Conservation (phyloP, 305 asterid genomes). For the Fraxinus floribunda region DNA sequence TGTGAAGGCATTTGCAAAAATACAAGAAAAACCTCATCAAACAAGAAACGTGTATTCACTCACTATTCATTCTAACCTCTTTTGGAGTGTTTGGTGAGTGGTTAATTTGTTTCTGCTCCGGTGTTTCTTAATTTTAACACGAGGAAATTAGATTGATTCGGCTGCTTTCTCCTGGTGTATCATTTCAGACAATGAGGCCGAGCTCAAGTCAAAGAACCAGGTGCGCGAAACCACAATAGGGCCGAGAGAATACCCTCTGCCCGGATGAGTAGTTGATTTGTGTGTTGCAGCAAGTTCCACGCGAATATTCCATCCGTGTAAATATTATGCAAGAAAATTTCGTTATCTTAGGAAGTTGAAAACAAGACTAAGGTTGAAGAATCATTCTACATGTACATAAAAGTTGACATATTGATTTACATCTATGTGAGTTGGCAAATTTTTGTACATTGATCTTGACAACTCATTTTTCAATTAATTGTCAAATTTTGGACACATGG, state of each 20-base stretch:
- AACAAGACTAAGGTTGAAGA: too few species aligned
- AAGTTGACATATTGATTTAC: too few species aligned
- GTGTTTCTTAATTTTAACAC: background rate
- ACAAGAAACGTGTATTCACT: background rate
- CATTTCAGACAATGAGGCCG: conserved; percentile 26
- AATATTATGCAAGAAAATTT: background rate
- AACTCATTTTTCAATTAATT: too few species aligned
- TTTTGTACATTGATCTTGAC: too few species aligned
- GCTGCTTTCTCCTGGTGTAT: background rate
- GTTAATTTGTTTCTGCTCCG: background rate
- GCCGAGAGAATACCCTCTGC: conserved; percentile 24
- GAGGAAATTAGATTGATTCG: background rate
- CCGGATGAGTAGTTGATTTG: background rate
- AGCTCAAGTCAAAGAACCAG: conserved; percentile 37
- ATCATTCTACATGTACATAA: too few species aligned
- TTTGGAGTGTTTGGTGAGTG: background rate
- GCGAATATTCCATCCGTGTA: too few species aligned
- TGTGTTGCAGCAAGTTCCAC: background rate
- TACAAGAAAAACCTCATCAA: background rate
- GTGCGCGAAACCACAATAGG: conserved; percentile 34
- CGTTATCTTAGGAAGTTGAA: background rate
- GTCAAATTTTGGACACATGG: too few species aligned
- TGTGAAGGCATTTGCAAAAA: conserved; percentile 38
- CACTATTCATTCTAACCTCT: background rate
- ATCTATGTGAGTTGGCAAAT: too few species aligned